Conservation (phyloP, 331 rosid genomes). For the Malus hybrid region DNA sequence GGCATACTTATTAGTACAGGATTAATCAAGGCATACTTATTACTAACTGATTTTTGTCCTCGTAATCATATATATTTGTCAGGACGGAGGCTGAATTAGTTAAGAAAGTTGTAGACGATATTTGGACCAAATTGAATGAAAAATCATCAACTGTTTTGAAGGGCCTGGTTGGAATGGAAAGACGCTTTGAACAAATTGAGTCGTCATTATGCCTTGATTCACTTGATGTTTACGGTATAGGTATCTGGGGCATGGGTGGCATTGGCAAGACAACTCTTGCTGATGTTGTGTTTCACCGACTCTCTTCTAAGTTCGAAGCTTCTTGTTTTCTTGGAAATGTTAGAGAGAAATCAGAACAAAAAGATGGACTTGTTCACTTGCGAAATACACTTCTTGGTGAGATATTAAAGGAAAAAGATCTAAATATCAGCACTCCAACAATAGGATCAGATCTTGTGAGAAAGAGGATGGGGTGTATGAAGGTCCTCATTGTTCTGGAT, state of each 20-base stretch:
- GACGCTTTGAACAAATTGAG: background rate
- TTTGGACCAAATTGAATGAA: background rate
- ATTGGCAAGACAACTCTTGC: conserved; percentile 13
- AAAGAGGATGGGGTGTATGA: background rate
- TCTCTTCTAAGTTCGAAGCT: background rate
- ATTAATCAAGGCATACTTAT: no score
- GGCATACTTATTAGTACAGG: no score
- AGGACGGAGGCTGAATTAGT: conserved; percentile 10
- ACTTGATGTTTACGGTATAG: background rate
- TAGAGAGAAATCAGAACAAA: background rate
- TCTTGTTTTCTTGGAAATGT: background rate
- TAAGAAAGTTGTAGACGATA: background rate
- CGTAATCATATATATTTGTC: background rate
- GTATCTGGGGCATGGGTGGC: conserved; percentile 14
- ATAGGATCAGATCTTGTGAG: no score
- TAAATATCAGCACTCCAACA: no score
- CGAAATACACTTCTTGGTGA: background rate
- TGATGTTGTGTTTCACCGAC: background rate
- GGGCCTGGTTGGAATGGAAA: background rate
- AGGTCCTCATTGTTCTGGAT: background rate
- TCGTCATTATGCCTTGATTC: background rate
- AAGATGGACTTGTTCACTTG: background rate
- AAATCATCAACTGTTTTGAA: background rate
- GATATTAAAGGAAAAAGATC: background rate
- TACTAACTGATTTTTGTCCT: background rate